A percentile compares a stretch with the other conserved stretches of the same genome.
Evolutionary conservation across 768 basidiomycete genomes (phyloP).

Genomic region (Mycena olivaceomarginata): DNA sequence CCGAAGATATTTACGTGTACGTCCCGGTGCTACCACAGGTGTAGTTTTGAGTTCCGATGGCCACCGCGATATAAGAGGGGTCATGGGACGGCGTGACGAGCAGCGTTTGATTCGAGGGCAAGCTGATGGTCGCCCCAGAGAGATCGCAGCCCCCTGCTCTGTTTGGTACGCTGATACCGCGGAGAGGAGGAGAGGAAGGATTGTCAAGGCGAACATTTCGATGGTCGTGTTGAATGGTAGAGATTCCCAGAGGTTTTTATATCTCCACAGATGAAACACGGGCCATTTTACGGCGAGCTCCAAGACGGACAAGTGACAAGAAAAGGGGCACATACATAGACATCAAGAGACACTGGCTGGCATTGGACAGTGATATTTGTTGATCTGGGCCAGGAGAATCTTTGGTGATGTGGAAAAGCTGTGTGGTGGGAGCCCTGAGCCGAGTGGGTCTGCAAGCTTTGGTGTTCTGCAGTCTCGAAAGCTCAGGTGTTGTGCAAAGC

Average conservation of each 20-base stretch:
- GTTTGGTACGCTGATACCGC: background rate
- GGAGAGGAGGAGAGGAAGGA: slow-evolving; percentile 12
- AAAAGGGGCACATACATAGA: background rate
- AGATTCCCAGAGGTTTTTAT: background rate
- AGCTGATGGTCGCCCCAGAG: slow-evolving; percentile 45
- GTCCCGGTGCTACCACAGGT: slow-evolving; percentile 67
- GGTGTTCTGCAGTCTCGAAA: too few relatives aligned
- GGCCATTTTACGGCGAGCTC: background rate
- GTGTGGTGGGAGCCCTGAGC: background rate
- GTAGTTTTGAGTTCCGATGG: slow-evolving; percentile 73
- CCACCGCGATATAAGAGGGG: slow-evolving; percentile 66
- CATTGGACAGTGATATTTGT: slow-evolving; percentile 1
- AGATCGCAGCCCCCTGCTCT: slow-evolving; percentile 48
- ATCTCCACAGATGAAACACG: slow-evolving; percentile 1
- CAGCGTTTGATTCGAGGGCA: slow-evolving; percentile 50
- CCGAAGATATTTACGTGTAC: slow-evolving; percentile 60
- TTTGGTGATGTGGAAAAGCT: background rate
- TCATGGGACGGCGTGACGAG: slow-evolving; percentile 59
- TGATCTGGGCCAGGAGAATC: background rate
- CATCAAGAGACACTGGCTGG: background rate
- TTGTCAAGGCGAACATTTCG: slow-evolving; percentile 13
- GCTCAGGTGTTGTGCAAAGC: too few relatives aligned
- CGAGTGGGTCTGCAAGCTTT: too few relatives aligned
- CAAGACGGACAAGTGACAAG: background rate
- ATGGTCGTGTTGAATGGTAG: background rate